Conservation (phyloP, 1,284 basidiomycete genomes). For the Naganishia liquefaciens region DNA sequence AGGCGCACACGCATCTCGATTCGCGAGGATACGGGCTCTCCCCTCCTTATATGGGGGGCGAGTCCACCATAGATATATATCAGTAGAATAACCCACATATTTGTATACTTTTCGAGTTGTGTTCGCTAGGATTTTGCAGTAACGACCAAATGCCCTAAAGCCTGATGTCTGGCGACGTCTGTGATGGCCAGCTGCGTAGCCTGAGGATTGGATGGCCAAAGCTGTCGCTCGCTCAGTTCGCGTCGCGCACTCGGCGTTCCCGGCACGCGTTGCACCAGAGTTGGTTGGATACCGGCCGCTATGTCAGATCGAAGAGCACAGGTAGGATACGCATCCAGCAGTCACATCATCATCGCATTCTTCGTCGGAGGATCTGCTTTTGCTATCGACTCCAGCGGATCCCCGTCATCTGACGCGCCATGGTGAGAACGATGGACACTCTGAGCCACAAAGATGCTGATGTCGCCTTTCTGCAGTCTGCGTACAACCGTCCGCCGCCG, state of each 20-base stretch:
- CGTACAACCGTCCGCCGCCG: constrained; percentile 17
- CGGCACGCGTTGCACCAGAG: constrained; percentile 3
- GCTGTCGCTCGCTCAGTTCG: too few species aligned
- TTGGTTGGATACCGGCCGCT: not conserved
- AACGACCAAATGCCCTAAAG: not conserved
- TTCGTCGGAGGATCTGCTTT: not conserved
- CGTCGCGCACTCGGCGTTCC: too few species aligned
- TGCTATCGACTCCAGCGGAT: not conserved
- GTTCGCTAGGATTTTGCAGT: not conserved
- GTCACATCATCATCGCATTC: not conserved
- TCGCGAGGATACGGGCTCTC: not conserved
- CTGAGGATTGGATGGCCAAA: not conserved
- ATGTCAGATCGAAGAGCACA: not conserved
- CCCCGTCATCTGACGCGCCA: not conserved
- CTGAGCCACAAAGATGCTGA: not conserved
- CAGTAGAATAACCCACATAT: not conserved
- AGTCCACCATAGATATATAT: constrained; percentile 22
- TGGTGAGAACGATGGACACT: not conserved
- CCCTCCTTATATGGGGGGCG: too few species aligned
- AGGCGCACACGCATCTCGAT: not conserved
- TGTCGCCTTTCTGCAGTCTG: not conserved
- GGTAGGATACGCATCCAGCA: not conserved
- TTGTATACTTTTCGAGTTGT: not conserved
- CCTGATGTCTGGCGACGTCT: too few species aligned
- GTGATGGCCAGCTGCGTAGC: too few species aligned